phyloP scores from a whole-genome alignment of 306 rosid genomes.

The Dryas alaskensis region DNA sequence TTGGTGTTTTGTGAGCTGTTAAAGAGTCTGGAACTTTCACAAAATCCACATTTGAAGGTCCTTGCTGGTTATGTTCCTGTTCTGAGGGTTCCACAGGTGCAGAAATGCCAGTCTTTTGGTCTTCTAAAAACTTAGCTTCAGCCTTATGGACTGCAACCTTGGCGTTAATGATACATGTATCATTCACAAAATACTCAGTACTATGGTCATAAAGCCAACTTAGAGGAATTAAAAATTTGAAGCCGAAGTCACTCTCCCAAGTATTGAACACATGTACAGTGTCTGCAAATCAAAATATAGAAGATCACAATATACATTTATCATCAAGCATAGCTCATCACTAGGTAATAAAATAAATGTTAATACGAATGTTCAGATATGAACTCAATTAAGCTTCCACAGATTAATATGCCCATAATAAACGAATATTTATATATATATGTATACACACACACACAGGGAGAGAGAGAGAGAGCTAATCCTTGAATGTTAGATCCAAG shows the following conservation, averaged over 20 bases:
- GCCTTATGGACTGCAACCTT: slow-evolving; percentile 5
- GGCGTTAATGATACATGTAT: slow-evolving; percentile 4
- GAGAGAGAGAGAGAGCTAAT: no score
- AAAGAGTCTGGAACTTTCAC: no score
- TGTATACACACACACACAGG: no score
- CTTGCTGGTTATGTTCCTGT: neutral
- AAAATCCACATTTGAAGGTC: no score
- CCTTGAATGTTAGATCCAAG: neutral
- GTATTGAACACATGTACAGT: neutral
- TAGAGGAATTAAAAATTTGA: neutral
- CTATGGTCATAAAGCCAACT: neutral
- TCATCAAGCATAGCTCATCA: no score
- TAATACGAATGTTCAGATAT: neutral
- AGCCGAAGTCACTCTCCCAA: neutral
- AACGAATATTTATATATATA: no score
- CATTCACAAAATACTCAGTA: slow-evolving; percentile 2
- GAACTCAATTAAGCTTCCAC: neutral
- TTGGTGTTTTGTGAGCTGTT: neutral
- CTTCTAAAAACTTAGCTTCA: neutral
- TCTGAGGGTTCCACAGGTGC: neutral
- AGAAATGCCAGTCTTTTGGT: neutral
- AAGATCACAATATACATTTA: neutral
- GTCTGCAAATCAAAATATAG: neutral
- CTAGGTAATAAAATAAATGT: neutral
- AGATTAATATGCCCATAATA: no score